A percentile compares a stretch with the other conserved stretches of the same genome.
These are phyloP conservation scores for Diaporthe citri DNA, from an alignment of 2,329 filamentous ascomycete species.

Conservation along the genomic window DNA sequence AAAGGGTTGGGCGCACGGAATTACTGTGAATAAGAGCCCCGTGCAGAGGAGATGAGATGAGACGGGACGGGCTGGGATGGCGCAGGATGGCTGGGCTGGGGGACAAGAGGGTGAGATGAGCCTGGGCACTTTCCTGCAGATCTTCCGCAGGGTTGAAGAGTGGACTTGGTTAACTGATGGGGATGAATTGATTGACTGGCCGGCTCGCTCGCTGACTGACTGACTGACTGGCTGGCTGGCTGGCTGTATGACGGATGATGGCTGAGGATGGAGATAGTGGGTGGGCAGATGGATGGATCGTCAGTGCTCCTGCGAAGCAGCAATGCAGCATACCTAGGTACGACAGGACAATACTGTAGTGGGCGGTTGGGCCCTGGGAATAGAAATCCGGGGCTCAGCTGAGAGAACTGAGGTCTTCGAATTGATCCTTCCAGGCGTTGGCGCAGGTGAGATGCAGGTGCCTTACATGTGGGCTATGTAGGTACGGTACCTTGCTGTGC, in stretches of 20 bases:
- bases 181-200: background rate
- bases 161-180: background rate
- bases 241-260: conserved; percentile 5
- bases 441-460: conserved; percentile 13
- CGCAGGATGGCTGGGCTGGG: conserved; percentile 2
- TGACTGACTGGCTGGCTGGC: background rate
- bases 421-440: conserved; percentile 17
- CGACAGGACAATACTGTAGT: background rate
- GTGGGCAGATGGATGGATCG: conserved; percentile 12
- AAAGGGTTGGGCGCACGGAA: conserved; percentile 15
- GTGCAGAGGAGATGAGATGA: conserved; percentile 27
- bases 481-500: background rate
- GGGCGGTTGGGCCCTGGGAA: background rate
- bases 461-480: background rate
- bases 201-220: background rate
- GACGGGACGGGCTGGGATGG: conserved; percentile 14
- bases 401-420: background rate
- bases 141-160: conserved; percentile 11
- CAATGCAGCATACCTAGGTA: background rate
- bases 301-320: background rate
- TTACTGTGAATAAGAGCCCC: conserved; percentile 23
- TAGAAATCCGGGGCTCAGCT: conserved; percentile 29
- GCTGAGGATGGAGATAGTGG: conserved; percentile 14
- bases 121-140: conserved; percentile 23
- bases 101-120: conserved; percentile 5